Evolutionary conservation across 192 early-diverging fungal species (phyloP).

Genomic region (Podila horticola): DNA sequence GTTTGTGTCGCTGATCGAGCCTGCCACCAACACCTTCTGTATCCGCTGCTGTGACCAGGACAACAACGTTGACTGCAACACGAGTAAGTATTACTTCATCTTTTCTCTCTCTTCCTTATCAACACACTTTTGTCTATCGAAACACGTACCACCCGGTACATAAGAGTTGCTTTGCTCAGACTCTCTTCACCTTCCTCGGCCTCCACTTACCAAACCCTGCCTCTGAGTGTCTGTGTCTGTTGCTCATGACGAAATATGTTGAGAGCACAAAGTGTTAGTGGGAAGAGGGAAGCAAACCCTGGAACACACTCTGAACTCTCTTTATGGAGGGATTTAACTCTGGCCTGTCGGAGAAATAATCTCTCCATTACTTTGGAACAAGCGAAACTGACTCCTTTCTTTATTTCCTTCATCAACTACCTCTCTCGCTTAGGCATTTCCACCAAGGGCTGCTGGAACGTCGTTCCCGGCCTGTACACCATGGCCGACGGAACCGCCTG

Average conservation of each 20-base stretch:
- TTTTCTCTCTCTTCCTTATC: neutral
- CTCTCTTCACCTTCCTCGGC: too few species aligned
- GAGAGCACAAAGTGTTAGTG: too few species aligned
- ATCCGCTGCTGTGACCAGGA: slow-evolving; percentile 44
- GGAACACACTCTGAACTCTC: too few species aligned
- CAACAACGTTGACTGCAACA: slow-evolving; percentile 10
- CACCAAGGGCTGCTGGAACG: slow-evolving; percentile 21
- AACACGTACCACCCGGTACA: neutral
- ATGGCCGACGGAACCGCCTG: slow-evolving; percentile 24
- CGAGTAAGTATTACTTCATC: slow-evolving; percentile 5
- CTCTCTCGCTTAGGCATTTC: slow-evolving; percentile 13
- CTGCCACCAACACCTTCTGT: slow-evolving; percentile 54
- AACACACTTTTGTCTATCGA: neutral
- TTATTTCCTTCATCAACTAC: neutral
- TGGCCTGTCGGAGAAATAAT: neutral
- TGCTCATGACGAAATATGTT: too few species aligned
- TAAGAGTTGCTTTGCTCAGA: too few species aligned
- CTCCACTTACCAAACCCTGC: too few species aligned
- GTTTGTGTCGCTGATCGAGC: slow-evolving; percentile 59
- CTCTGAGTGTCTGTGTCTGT: too few species aligned
- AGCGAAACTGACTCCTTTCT: neutral
- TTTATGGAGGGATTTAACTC: too few species aligned
- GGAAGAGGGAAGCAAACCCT: too few species aligned
- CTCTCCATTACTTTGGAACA: neutral
- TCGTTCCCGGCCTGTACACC: slow-evolving; percentile 38